Percentiles rank a stretch among this genome's conserved stretches.
phyloP scores from a whole-genome alignment of 73 alveolate species.

The Symbiodinium natans region DNA sequence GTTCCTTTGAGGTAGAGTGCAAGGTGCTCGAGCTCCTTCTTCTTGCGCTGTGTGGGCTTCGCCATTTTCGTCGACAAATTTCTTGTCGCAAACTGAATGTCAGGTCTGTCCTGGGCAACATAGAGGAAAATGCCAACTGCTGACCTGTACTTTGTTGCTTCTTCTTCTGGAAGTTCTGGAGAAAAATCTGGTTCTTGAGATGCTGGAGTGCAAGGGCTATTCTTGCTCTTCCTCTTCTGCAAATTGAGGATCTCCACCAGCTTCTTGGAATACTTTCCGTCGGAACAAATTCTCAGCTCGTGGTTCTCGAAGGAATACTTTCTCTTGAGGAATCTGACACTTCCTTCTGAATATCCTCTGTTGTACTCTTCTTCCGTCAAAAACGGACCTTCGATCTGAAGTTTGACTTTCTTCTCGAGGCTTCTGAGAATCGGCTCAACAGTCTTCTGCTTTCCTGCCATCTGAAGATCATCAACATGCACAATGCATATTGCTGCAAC shows the following conservation, averaged over 20 bases:
- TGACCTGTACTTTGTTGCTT: neutral
- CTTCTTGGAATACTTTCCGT: neutral
- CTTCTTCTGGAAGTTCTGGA: neutral
- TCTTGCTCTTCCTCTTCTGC: neutral
- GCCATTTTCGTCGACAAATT: neutral
- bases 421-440: neutral
- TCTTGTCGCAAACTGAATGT: neutral
- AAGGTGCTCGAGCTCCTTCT: neutral
- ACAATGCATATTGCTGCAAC: neutral
- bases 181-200: neutral
- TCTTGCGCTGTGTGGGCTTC: neutral
- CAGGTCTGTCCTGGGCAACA: neutral
- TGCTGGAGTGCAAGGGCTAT: neutral
- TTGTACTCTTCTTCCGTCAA: neutral
- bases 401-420: neutral
- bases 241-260: neutral
- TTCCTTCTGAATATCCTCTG: too few relatives aligned
- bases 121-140: neutral
- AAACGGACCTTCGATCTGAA: neutral
- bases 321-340: neutral
- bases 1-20: neutral
- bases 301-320: neutral
- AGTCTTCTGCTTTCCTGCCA: neutral
- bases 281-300: neutral
- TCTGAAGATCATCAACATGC: constrained; percentile 21